Evolutionary conservation across 2,329 filamentous ascomycete species (phyloP).

Genomic region (Cladosporium sp.): DNA sequence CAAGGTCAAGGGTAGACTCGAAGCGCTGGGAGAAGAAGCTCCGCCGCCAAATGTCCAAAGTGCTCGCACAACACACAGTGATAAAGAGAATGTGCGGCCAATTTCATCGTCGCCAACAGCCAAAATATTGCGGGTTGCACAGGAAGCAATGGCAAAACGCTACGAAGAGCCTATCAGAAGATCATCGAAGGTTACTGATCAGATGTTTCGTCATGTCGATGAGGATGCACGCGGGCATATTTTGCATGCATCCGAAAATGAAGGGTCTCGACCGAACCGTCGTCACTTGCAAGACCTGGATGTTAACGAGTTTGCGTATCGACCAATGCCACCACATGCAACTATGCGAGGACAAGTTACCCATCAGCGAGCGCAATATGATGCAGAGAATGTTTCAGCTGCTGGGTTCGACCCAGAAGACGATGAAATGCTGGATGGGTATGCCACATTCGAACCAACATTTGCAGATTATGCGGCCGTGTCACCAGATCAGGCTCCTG

Average conservation of each 20-base stretch:
- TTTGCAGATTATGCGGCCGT: too few species aligned
- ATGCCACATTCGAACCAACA: background rate
- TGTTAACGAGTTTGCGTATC: background rate
- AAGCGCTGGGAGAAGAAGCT: background rate
- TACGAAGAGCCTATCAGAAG: background rate
- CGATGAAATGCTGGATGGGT: background rate
- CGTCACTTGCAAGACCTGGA: background rate
- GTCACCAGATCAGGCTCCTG: background rate
- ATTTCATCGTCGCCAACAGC: background rate
- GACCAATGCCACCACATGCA: background rate
- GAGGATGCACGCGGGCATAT: background rate
- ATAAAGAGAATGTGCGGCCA: slow-evolving; percentile 2
- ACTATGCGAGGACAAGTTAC: background rate
- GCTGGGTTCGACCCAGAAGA: background rate
- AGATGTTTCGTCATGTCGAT: background rate
- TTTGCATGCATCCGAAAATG: background rate
- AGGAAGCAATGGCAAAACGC: slow-evolving; percentile 2
- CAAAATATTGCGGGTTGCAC: slow-evolving; percentile 1
- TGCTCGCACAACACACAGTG: background rate
- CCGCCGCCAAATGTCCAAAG: background rate
- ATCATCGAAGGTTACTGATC: background rate
- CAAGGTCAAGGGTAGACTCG: slow-evolving; percentile 4
- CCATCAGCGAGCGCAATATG: background rate
- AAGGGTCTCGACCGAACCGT: background rate
- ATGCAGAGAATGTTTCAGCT: background rate